Evolutionary conservation across 2,329 filamentous ascomycete genomes (phyloP), one percentile per base, ranked within the genome.

Genomic region (Clonostachys byssicola): DNA sequence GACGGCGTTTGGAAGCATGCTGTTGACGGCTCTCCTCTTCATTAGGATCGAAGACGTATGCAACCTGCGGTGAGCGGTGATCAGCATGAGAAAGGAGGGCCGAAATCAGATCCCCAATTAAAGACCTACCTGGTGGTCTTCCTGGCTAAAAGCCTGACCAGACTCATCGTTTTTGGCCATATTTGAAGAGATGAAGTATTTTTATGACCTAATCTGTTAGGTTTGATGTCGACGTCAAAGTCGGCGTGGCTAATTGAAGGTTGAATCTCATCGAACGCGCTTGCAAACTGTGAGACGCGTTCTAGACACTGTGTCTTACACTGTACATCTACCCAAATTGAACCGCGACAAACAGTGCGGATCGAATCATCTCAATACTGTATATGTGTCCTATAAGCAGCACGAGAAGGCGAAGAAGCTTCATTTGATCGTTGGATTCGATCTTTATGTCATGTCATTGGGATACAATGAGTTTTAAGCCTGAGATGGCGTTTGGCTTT

Each of bases 41-140:
- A 41, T 73, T 64, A 49, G 81, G 76, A 49, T 76, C 72, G 62
- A 85, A 86, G 52, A 86, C 66, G 60, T 83, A 86, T 47, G 81
- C 80, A 42, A 75, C 75, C 82, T 86, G 58, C 35, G 33, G 18
- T 34, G 5, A 42, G 16, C 36, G 42, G 45, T 63, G 59, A 50
- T 38, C 17, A 30, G 18, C 34, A 48, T 40, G 18, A 20, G 20
- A 39, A n/a, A 16, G 33, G 17, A 16, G 16, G 40, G 40, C 5
- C 33, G 3, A 12, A 14, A 38, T n/a, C 9, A 34, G 44, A 17
- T 40, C 36, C 17, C 18, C 10, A 18, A 10, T 42, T 4, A 16
- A 12, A 14, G 7, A 35, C 47, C 51, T 57, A 74, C 74, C 59
- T 73, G 68, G 43, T 76, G 69, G 42, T 77, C 72, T 45, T 74